These are phyloP conservation scores for Brassica balearica DNA, from an alignment of 441 rosid genomes.

Conservation along the genomic window DNA sequence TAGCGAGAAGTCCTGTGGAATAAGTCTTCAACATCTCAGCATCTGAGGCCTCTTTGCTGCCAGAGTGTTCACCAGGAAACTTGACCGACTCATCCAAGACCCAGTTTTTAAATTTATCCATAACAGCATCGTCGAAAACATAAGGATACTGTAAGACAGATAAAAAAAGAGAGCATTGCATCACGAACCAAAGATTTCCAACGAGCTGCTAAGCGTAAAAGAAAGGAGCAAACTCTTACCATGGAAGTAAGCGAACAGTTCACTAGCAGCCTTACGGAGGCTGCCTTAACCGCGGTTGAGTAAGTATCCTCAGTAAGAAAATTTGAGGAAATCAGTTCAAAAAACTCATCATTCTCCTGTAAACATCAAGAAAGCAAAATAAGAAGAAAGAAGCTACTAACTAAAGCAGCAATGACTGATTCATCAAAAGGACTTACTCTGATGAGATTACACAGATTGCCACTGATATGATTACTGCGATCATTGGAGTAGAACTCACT, in stretches of 20 bases:
- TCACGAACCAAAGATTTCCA: slow-evolving; percentile 34
- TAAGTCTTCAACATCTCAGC: slow-evolving; percentile 88
- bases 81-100: slow-evolving; percentile 76
- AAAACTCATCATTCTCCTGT: slow-evolving; percentile 98
- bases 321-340: slow-evolving; percentile 85
- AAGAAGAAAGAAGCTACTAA: slow-evolving; percentile 29
- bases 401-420: slow-evolving; percentile 1
- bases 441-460: slow-evolving; percentile 77
- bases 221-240: slow-evolving; percentile 50
- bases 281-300: slow-evolving; percentile 80
- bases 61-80: slow-evolving; percentile 63
- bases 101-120: slow-evolving; percentile 87
- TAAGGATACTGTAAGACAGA: slow-evolving; percentile 69
- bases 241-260: slow-evolving; percentile 83
- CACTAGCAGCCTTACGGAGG: slow-evolving; percentile 84
- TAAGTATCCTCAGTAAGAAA: slow-evolving; percentile 81
- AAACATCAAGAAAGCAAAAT: slow-evolving; percentile 25
- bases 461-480: slow-evolving; percentile 80
- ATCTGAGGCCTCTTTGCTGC: slow-evolving; percentile 76
- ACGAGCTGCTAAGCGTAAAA: slow-evolving; percentile 24
- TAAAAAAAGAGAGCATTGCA: neutral
- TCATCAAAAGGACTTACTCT: slow-evolving; percentile 55
- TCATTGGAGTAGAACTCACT: slow-evolving; percentile 60
- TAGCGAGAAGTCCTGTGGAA: slow-evolving; percentile 93
- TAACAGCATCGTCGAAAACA: slow-evolving; percentile 82